Evolutionary conservation across 1,284 basidiomycete species (phyloP), one percentile per base, ranked within the genome.

Genomic region (Paramarasmius palmivorus): DNA sequence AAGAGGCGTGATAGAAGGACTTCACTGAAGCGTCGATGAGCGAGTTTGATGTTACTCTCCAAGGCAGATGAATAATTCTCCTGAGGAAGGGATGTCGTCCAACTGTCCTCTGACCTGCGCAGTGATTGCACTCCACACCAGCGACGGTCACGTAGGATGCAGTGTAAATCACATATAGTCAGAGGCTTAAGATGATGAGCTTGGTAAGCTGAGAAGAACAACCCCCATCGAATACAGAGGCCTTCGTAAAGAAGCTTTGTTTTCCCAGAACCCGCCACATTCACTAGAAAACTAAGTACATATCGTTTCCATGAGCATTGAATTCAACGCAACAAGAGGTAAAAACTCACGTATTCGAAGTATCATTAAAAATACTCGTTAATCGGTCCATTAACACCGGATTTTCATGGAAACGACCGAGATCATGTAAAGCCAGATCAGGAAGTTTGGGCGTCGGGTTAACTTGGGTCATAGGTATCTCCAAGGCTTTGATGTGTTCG

Each of bases 291-390:
- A 3, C 54, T 59, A 39, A 17, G n/a, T 36, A 44, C n/a, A n/a
- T n/a, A n/a, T n/a, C n/a, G n/a, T n/a, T 36, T 17, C 12, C 41
- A 14, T 2, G 3, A 37, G 9, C 22, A n/a, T n/a, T 2, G 8
- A 5, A 8, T 10, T 12, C 12, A 2, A 14, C 20, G 41, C n/a
- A 14, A 45, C 10, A 22, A 12, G 5, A 14, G 20, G 3, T n/a
- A n/a, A n/a, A n/a, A n/a, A 70, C 73, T 50, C 45, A 76, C 72
- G 71, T 74, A 55, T 77, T 72, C 39, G 67, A 69, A n/a, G n/a
- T n/a, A 22, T 68, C 65, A n/a, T 70, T 61, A 66, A 76, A 76
- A n/a, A 76, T 68, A 36, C 70, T 70, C 6, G 63, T 58, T 4
- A 76, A 56, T 17, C 73, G 63, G 35, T 56, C 55, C 17, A 65